Percentiles rank a stretch among this genome's conserved stretches.
These are phyloP conservation scores for Alternaria metachromatica DNA, from an alignment of 2,329 filamentous ascomycete species.

Conservation along the genomic window DNA sequence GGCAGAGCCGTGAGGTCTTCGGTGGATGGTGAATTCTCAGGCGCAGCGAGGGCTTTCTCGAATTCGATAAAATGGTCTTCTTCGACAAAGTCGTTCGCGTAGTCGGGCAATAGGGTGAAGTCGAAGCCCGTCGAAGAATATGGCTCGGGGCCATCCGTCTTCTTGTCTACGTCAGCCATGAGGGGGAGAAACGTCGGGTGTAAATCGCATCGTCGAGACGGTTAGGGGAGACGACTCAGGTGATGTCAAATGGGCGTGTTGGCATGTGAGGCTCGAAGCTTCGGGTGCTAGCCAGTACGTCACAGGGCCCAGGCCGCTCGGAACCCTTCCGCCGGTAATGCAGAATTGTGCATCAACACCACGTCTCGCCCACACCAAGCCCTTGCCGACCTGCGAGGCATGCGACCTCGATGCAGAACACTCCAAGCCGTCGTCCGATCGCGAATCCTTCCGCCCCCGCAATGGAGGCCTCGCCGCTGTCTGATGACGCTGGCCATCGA, in stretches of 20 bases:
- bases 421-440: constrained; percentile 12
- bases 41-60: constrained; percentile 79
- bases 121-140: constrained; percentile 72
- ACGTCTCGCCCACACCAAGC: neutral
- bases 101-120: constrained; percentile 75
- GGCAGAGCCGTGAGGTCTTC: constrained; percentile 59
- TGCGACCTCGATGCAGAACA: constrained; percentile 25
- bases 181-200: neutral
- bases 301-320: constrained; percentile 10
- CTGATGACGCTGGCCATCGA: constrained; percentile 73
- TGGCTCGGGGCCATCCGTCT: constrained; percentile 63
- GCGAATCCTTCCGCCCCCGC: neutral
- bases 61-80: constrained; percentile 79
- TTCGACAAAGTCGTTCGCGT: constrained; percentile 76
- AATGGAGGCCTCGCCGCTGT: constrained; percentile 23
- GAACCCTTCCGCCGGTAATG: constrained; percentile 6
- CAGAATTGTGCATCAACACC: constrained; percentile 1
- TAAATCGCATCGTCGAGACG: constrained; percentile 26
- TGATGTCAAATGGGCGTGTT: constrained; percentile 1
- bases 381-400: constrained; percentile 10
- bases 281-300: constrained; percentile 7
- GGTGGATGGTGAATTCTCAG: constrained; percentile 73
- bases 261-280: constrained; percentile 13
- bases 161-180: constrained; percentile 55
- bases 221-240: neutral